phyloP scores from a whole-genome alignment of 768 basidiomycete genomes.

The Podaxis mareebaensis region DNA sequence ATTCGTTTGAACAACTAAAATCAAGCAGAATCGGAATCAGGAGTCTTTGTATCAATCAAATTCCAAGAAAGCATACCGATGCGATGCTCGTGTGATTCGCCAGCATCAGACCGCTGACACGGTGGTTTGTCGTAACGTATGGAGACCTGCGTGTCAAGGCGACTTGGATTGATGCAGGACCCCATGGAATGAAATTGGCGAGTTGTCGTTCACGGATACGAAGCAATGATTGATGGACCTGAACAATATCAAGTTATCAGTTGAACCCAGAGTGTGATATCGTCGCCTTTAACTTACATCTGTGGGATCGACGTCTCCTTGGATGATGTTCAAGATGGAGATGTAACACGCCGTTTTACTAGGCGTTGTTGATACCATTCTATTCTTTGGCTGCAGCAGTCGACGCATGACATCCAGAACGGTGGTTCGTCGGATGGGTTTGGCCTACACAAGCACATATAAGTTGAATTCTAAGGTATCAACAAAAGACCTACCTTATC shows the following conservation, averaged over 20 bases:
- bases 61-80: conserved; percentile 57
- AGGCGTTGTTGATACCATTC: conserved; percentile 94
- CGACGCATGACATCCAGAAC: conserved; percentile 99
- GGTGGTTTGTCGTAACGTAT: conserved; percentile 84
- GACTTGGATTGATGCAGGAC: conserved; percentile 97
- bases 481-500: conserved; percentile 67
- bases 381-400: conserved; percentile 95
- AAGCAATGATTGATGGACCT: conserved; percentile 97
- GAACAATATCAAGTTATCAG: conserved; percentile 8
- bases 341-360: conserved; percentile 95
- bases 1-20: conserved; percentile 92
- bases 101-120: conserved; percentile 97
- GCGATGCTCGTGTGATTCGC: conserved; percentile 99
- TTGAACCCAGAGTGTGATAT: background rate
- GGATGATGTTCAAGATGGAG: conserved; percentile 97
- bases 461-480: background rate
- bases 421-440: conserved; percentile 93
- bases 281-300: conserved; percentile 56
- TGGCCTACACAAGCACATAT: conserved; percentile 58
- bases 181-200: conserved; percentile 99
- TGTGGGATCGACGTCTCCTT: conserved; percentile 97
- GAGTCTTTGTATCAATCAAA: conserved; percentile 5
- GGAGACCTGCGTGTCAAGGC: conserved; percentile 91
- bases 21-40: conserved; percentile 2
- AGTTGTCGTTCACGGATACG: conserved; percentile 96